Conservation (phyloP, 768 basidiomycete genomes). For the Mycena rebaudengoi region DNA sequence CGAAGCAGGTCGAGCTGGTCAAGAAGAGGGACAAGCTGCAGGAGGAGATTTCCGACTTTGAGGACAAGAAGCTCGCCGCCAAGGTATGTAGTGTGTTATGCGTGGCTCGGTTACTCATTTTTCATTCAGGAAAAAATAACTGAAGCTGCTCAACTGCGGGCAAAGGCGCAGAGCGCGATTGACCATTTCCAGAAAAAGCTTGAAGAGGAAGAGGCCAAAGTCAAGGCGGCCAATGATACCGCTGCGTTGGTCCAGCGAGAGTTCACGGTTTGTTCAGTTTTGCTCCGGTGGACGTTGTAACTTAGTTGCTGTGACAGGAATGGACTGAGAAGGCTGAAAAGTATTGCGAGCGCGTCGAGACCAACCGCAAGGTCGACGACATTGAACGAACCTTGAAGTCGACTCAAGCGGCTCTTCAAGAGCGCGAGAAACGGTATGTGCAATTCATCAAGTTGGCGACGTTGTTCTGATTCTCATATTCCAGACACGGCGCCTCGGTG, state of each 20-base stretch:
- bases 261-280: slow-evolving; percentile 56
- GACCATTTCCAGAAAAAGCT: slow-evolving; percentile 63
- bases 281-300: neutral
- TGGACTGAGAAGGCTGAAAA: slow-evolving; percentile 73
- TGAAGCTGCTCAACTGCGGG: slow-evolving; percentile 55
- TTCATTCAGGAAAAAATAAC: slow-evolving; percentile 56
- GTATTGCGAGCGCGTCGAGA: slow-evolving; percentile 65
- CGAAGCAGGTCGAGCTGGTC: slow-evolving; percentile 52
- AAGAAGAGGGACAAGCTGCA: slow-evolving; percentile 56
- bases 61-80: slow-evolving; percentile 49
- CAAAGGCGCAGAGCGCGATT: slow-evolving; percentile 58
- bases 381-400: slow-evolving; percentile 71
- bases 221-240: slow-evolving; percentile 53
- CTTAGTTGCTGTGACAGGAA: slow-evolving; percentile 45
- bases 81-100: slow-evolving; percentile 48
- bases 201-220: slow-evolving; percentile 53
- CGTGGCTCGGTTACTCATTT: neutral
- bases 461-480: slow-evolving; percentile 5
- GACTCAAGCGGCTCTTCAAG: slow-evolving; percentile 68
- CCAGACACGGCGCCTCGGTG: slow-evolving; percentile 77
- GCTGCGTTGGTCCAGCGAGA: slow-evolving; percentile 66
- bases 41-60: slow-evolving; percentile 59
- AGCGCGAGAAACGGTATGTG: slow-evolving; percentile 69
- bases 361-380: slow-evolving; percentile 62
- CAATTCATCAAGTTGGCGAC: neutral